A percentile compares a stretch with the other conserved stretches of the same genome.
phyloP scores from a whole-genome alignment of 352 stramenopile genomes.

The Globisporangium cystogenes region DNA sequence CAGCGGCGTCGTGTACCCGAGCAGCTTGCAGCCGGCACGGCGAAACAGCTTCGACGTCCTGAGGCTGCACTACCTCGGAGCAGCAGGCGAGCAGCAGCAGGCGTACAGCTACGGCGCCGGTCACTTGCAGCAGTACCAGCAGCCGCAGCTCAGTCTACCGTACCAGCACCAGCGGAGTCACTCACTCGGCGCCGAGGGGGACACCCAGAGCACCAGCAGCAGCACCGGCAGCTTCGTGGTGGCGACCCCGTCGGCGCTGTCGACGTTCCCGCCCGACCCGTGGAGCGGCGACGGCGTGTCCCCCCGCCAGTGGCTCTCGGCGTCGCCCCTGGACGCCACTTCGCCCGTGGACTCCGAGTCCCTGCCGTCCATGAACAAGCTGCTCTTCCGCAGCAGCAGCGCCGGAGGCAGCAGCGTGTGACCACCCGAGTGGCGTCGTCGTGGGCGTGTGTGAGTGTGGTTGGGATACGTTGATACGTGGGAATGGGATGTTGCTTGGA shows the following conservation, averaged over 20 bases:
- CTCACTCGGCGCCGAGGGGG: neutral
- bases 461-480: neutral
- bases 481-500: neutral
- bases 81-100: slow-evolving; percentile 2
- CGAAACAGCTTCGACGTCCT: slow-evolving; percentile 6
- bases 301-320: slow-evolving; percentile 8
- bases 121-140: neutral
- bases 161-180: neutral
- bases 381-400: slow-evolving; percentile 38
- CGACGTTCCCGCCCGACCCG: neutral
- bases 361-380: slow-evolving; percentile 58
- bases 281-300: slow-evolving; percentile 3
- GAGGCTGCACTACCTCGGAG: neutral
- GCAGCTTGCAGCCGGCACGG: neutral
- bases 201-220: neutral
- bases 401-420: slow-evolving; percentile 1
- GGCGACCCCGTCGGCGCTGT: neutral
- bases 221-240: neutral
- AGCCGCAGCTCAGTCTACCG: neutral
- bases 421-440: neutral
- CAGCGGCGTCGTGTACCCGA: too few relatives aligned
- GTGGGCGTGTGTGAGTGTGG: neutral
- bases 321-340: neutral
- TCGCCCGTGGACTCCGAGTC: slow-evolving; percentile 23
- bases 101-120: neutral